A percentile compares a stretch with the other conserved stretches of the same genome.
Conservation (phyloP, 1,284 basidiomycete genomes). For the Marasmius tenuissimus region DNA sequence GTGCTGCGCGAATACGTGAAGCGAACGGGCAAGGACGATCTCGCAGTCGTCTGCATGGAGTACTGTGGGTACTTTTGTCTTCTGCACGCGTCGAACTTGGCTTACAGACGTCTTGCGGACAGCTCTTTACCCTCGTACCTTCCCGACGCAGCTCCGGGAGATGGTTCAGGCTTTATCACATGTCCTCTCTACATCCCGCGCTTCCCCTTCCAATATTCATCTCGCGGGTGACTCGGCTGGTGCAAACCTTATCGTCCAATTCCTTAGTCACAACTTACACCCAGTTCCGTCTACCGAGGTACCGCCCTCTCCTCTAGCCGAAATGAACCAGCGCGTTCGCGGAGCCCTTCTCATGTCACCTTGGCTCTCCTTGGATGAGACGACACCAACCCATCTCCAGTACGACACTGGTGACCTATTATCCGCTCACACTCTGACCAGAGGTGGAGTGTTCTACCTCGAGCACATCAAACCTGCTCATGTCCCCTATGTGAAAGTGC, state of each 20-base stretch:
- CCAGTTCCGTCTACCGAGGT: conserved; percentile 14
- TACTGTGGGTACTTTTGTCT: conserved; percentile 14
- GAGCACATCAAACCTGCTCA: conserved; percentile 2
- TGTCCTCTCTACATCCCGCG: conserved; percentile 33
- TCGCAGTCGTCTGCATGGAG: conserved; percentile 15
- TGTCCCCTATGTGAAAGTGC: conserved; percentile 4
- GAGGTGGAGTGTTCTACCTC: conserved; percentile 8
- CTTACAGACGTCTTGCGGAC: neutral
- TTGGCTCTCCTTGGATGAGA: conserved; percentile 5
- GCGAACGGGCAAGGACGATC: neutral
- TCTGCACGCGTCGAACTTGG: neutral
- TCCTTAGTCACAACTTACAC: conserved; percentile 35
- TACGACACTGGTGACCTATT: conserved; percentile 9
- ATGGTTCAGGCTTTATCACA: conserved; percentile 31
- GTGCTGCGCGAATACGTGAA: conserved; percentile 15
- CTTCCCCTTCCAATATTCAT: conserved; percentile 44
- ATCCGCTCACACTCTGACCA: neutral
- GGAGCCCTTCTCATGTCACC: conserved; percentile 20
- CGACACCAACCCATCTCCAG: neutral
- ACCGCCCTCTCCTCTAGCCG: neutral
- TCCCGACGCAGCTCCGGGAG: conserved; percentile 38
- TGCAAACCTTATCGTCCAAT: conserved; percentile 44
- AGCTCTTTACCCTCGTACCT: conserved; percentile 24
- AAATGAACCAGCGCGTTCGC: conserved; percentile 19
- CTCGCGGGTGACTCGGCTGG: conserved; percentile 54